These are phyloP conservation scores for Maudiozyma humilis DNA, from an alignment of 1,139 yeast genomes.

Conservation along the genomic window DNA sequence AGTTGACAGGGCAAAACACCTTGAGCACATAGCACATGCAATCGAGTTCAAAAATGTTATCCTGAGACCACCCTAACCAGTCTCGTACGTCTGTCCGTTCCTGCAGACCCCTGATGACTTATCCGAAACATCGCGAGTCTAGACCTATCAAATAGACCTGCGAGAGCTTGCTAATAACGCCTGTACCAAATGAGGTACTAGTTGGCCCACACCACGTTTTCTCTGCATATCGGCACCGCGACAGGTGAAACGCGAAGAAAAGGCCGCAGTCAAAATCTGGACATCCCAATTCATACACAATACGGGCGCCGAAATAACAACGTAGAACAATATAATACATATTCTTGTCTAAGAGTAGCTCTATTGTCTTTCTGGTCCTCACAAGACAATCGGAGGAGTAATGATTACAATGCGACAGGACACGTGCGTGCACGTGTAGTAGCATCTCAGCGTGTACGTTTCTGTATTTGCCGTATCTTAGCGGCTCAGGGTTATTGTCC, in stretches of 20 bases:
- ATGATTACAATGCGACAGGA: neutral
- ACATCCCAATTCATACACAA: neutral
- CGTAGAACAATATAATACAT: neutral
- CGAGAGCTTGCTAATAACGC: neutral
- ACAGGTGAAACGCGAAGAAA: too few species aligned
- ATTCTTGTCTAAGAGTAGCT: too few species aligned
- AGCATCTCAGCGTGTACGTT: neutral
- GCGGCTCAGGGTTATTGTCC: too few species aligned
- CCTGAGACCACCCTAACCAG: too few species aligned
- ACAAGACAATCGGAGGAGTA: neutral
- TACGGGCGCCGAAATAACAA: neutral
- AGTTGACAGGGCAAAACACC: too few species aligned
- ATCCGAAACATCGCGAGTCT: neutral
- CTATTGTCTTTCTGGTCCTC: too few species aligned
- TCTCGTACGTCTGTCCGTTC: neutral
- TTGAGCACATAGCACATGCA: too few species aligned
- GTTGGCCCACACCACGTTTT: neutral
- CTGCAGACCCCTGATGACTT: neutral
- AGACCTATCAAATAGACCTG: neutral
- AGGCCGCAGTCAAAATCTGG: neutral
- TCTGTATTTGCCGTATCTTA: too few species aligned
- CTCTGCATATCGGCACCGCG: neutral
- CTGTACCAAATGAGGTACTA: neutral
- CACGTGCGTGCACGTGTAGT: neutral
- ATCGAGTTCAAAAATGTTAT: too few species aligned